These are phyloP conservation scores for Saccharomycopsis hybrid DNA, from an alignment of 1,139 yeast genomes.

Conservation along the genomic window DNA sequence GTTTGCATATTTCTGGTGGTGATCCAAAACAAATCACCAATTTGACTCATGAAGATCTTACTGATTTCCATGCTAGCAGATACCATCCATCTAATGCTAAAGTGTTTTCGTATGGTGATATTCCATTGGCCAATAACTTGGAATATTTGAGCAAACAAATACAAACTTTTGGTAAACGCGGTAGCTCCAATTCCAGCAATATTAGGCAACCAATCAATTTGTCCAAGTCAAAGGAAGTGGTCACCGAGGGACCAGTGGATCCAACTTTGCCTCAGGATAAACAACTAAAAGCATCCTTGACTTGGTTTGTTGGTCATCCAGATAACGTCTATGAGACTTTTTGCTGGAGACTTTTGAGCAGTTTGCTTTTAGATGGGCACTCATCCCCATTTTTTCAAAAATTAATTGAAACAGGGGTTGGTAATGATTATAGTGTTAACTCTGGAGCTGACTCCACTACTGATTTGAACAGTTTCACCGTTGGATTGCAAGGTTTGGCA, in stretches of 20 bases:
- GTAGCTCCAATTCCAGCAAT: slow-evolving; percentile 24
- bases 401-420: slow-evolving; percentile 76
- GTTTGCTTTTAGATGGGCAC: slow-evolving; percentile 82
- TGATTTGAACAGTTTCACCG: slow-evolving; percentile 67
- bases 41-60: slow-evolving; percentile 64
- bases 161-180: slow-evolving; percentile 46
- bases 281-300: slow-evolving; percentile 74
- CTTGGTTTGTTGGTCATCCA: slow-evolving; percentile 83
- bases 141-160: slow-evolving; percentile 49
- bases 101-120: slow-evolving; percentile 82
- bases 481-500: slow-evolving; percentile 78
- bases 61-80: slow-evolving; percentile 63
- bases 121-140: slow-evolving; percentile 60
- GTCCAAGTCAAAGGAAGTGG: slow-evolving; percentile 31
- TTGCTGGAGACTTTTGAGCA: slow-evolving; percentile 64
- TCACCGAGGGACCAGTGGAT: slow-evolving; percentile 71
- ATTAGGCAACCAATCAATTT: slow-evolving; percentile 42
- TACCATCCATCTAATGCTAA: slow-evolving; percentile 90
- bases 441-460: slow-evolving; percentile 85
- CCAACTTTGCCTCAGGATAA: slow-evolving; percentile 66
- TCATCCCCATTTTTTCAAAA: slow-evolving; percentile 83
- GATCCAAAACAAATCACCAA: slow-evolving; percentile 79
- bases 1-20: slow-evolving; percentile 88
- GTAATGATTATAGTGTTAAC: slow-evolving; percentile 82
- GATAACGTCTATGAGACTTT: slow-evolving; percentile 63